phyloP scores from a whole-genome alignment of 805 yeast species.

The Torulaspora quercuum region DNA sequence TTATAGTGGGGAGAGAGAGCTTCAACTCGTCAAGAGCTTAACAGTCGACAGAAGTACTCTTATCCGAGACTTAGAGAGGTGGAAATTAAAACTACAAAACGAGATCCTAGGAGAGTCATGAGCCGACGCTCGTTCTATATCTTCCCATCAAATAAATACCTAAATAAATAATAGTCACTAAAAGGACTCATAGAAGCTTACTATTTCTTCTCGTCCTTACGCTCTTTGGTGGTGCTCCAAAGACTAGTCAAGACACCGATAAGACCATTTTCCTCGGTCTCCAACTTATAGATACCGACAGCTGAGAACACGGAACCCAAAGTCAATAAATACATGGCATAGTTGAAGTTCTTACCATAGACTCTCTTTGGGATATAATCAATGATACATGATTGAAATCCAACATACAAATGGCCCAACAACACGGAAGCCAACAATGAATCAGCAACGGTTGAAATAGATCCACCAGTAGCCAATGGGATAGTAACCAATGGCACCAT shows the following conservation, averaged over 20 bases:
- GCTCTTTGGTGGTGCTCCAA: conserved; percentile 48
- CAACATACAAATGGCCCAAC: conserved; percentile 77
- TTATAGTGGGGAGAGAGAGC: conserved; percentile 10
- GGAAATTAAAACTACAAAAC: conserved; percentile 7
- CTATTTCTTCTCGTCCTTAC: conserved; percentile 9
- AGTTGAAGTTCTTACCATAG: conserved; percentile 70
- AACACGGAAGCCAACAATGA: conserved; percentile 62
- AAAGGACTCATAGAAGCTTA: background rate
- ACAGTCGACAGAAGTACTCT: conserved; percentile 4
- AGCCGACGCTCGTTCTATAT: too few species aligned
- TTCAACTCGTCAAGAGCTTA: conserved; percentile 5
- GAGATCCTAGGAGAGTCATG: conserved; percentile 7
- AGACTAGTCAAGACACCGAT: conserved; percentile 57
- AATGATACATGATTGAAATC: conserved; percentile 84
- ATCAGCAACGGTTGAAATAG: conserved; percentile 66
- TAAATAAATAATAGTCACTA: conserved; percentile 9
- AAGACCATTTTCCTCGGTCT: conserved; percentile 76
- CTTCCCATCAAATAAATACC: conserved; percentile 6
- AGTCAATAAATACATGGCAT: conserved; percentile 64
- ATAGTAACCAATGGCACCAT: conserved; percentile 72
- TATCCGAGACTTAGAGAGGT: conserved; percentile 4
- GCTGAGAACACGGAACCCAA: conserved; percentile 68
- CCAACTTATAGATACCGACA: conserved; percentile 79
- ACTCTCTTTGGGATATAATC: conserved; percentile 89
- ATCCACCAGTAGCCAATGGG: conserved; percentile 70